Evolutionary conservation across 768 basidiomycete genomes (phyloP).

Genomic region (Termitomyces eurrhizus): DNA sequence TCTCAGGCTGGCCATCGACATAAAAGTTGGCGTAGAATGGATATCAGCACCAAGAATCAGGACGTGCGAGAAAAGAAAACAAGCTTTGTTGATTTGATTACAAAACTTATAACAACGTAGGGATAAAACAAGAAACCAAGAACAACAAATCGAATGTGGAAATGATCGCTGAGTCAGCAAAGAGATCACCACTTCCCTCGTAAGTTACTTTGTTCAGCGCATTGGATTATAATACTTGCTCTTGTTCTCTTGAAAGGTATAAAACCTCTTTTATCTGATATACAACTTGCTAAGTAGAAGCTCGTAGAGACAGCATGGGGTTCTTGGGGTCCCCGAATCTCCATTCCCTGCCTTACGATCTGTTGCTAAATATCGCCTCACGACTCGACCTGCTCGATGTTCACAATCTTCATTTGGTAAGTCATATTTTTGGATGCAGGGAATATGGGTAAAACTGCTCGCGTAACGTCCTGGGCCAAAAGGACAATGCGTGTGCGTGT

Average conservation of each 20-base stretch:
- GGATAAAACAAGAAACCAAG: neutral
- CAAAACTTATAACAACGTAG: neutral
- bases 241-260: neutral
- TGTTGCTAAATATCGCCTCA: slow-evolving; percentile 62
- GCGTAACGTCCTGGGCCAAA: neutral
- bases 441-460: neutral
- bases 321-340: slow-evolving; percentile 17
- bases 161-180: slow-evolving; percentile 3
- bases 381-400: slow-evolving; percentile 61
- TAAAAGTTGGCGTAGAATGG: neutral
- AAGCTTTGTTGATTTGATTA: neutral
- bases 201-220: neutral
- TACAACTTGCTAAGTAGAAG: neutral
- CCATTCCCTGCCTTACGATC: slow-evolving; percentile 60
- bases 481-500: neutral
- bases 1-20: neutral
- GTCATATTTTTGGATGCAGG: slow-evolving; percentile 17
- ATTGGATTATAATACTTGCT: neutral
- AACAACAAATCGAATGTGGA: neutral
- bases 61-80: neutral
- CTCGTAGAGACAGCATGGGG: neutral
- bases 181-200: neutral
- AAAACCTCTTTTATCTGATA: too few species aligned
- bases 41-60: neutral
- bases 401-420: slow-evolving; percentile 57